Percentiles rank a stretch among this genome's conserved stretches.
Conservation (phyloP, 768 basidiomycete genomes). For the Clitopilus hobsonii region DNA sequence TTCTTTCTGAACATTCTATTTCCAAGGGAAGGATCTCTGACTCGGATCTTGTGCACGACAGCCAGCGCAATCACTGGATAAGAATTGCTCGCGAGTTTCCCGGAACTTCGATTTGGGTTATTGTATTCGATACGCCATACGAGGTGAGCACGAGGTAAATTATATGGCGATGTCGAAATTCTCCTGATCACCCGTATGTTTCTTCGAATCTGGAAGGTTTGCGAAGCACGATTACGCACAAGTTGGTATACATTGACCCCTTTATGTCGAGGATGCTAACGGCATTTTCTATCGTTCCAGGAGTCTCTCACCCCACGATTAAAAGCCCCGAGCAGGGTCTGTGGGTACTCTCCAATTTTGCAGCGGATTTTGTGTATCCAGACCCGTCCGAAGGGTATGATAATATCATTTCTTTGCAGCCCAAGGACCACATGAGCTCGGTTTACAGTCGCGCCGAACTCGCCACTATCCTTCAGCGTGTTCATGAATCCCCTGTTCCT, state of each 20-base stretch:
- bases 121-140: conserved; percentile 76
- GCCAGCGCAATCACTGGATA: conserved; percentile 74
- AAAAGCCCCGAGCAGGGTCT: conserved; percentile 52
- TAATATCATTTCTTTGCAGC: conserved; percentile 44
- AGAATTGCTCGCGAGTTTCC: conserved; percentile 65
- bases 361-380: conserved; percentile 55
- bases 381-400: conserved; percentile 59
- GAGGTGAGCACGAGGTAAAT: conserved; percentile 41
- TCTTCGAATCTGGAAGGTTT: background rate
- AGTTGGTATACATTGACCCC: background rate
- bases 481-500: conserved; percentile 37
- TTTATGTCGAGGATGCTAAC: background rate
- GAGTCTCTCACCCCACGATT: conserved; percentile 75
- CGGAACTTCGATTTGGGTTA: conserved; percentile 60
- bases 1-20: background rate
- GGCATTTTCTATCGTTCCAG: conserved; percentile 29
- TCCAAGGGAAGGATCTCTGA: background rate
- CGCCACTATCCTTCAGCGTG: conserved; percentile 43
- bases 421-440: conserved; percentile 34
- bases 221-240: conserved; percentile 1
- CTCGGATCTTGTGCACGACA: conserved; percentile 17
- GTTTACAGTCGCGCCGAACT: conserved; percentile 51
- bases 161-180: background rate
- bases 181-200: background rate
- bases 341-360: conserved; percentile 61